phyloP scores from a whole-genome alignment of 441 rosid genomes.

The Eutrema salsugineum region DNA sequence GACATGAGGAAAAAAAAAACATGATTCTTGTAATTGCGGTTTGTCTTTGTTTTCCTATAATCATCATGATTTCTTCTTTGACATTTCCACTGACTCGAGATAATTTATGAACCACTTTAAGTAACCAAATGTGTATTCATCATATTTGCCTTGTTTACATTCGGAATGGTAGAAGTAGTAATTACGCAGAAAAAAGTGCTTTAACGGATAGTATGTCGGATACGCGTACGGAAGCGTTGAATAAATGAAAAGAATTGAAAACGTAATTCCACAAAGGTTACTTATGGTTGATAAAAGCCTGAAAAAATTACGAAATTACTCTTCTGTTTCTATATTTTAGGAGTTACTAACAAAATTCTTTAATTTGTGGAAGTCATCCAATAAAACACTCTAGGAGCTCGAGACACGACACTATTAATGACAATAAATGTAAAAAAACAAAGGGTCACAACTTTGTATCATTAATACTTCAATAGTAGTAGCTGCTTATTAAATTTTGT shows the following conservation, averaged over 20 bases:
- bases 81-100: conserved; percentile 9
- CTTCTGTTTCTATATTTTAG: background rate
- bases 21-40: conserved; percentile 20
- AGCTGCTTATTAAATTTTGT: background rate
- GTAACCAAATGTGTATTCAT: too few species aligned
- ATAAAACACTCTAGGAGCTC: conserved; percentile 12
- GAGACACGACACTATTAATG: conserved; percentile 8
- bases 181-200: too few species aligned
- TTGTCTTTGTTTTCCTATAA: conserved; percentile 1
- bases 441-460: background rate
- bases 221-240: too few species aligned
- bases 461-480: background rate
- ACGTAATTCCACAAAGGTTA: background rate
- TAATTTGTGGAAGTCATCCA: background rate
- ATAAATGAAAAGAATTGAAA: too few species aligned
- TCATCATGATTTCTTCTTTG: conserved; percentile 18
- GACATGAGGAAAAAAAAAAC: conserved; percentile 10
- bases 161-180: background rate
- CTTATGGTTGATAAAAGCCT: background rate
- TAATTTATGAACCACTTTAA: background rate
- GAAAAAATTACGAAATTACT: background rate
- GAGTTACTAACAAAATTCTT: background rate
- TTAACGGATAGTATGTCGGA: too few species aligned
- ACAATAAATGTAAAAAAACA: background rate
- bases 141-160: background rate